phyloP scores from a whole-genome alignment of 2,329 filamentous ascomycete genomes.

The Pseudocercospora vitis region DNA sequence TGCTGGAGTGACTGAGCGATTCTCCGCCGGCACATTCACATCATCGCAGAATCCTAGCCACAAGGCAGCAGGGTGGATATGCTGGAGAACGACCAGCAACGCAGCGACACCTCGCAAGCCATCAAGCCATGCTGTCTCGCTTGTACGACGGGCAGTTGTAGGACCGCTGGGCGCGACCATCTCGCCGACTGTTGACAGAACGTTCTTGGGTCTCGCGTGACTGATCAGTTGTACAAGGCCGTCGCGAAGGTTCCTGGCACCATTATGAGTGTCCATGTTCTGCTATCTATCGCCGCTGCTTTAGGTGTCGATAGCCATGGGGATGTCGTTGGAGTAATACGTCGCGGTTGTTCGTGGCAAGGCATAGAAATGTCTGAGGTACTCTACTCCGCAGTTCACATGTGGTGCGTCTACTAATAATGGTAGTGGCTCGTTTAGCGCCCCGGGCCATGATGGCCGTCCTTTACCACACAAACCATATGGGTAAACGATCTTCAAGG shows the following conservation, averaged over 20 bases:
- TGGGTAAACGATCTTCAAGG: no score
- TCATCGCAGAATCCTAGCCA: conserved; percentile 51
- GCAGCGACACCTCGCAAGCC: conserved; percentile 67
- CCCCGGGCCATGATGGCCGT: no score
- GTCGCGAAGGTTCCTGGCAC: neutral
- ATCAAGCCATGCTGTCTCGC: conserved; percentile 59
- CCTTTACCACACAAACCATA: no score
- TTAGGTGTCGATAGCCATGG: no score
- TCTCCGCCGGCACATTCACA: conserved; percentile 41
- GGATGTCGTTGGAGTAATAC: no score
- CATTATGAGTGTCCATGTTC: neutral
- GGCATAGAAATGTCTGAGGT: no score
- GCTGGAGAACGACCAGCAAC: conserved; percentile 64
- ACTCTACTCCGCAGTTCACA: no score
- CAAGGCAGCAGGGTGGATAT: conserved; percentile 56
- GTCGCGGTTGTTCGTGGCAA: no score
- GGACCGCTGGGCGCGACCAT: no score
- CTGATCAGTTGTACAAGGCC: neutral
- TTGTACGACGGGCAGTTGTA: neutral
- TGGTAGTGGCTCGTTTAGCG: no score
- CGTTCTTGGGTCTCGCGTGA: neutral
- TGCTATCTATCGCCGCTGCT: no score
- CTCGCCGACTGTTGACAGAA: neutral
- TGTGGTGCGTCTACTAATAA: no score
- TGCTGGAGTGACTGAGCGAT: conserved; percentile 51